Evolutionary conservation across 805 yeast genomes (phyloP).

Genomic region (Myxozyma monticola): DNA sequence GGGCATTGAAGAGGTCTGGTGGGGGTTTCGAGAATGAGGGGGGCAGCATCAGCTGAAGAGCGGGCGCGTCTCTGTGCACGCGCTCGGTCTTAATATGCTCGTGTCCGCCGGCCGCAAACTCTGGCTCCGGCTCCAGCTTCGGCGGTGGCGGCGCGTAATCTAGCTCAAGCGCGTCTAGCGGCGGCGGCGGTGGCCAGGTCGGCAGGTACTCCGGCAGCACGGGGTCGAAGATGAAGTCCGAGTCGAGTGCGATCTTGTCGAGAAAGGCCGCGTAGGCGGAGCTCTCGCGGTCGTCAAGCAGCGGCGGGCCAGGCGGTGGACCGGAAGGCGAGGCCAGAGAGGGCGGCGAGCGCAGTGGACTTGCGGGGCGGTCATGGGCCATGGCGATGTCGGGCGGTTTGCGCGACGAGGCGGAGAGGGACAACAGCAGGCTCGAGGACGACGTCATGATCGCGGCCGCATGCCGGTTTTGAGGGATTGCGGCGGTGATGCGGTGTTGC

Average conservation of each 20-base stretch:
- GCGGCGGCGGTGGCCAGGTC: conserved; percentile 6
- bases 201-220: conserved; percentile 30
- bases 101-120: background rate
- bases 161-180: background rate
- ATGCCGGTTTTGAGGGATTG: background rate
- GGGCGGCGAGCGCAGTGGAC: conserved; percentile 10
- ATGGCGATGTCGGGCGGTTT: too few species aligned
- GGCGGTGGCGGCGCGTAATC: background rate
- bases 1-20: background rate
- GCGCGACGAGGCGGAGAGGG: too few species aligned
- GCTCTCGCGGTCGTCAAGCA: conserved; percentile 37
- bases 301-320: conserved; percentile 8
- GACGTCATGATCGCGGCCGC: too few species aligned
- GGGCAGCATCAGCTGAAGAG: background rate
- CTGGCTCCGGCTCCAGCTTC: background rate
- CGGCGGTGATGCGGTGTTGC: background rate
- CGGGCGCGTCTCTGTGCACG: background rate
- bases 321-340: conserved; percentile 12
- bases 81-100: background rate
- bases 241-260: conserved; percentile 37
- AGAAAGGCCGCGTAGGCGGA: conserved; percentile 37
- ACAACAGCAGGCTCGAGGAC: too few species aligned
- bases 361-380: too few species aligned
- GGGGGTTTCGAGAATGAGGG: background rate
- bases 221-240: conserved; percentile 39